Evolutionary conservation across 1,284 basidiomycete species (phyloP).

Genomic region (Cerrena zonata): DNA sequence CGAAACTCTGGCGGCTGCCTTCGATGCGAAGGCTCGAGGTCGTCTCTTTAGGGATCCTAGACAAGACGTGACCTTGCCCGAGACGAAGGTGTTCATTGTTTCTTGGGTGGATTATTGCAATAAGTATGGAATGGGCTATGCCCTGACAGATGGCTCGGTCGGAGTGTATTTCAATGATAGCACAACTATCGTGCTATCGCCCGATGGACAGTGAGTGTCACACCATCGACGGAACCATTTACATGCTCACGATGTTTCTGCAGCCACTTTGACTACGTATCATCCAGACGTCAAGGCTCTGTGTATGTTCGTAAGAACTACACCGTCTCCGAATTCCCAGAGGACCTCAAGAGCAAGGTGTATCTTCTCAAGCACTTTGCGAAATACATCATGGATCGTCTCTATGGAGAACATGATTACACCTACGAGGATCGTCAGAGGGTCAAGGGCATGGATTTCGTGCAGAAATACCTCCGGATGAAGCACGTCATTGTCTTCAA

Average conservation of each 20-base stretch:
- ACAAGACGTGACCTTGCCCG: constrained; percentile 44
- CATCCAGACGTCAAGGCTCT: constrained; percentile 55
- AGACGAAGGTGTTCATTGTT: constrained; percentile 85
- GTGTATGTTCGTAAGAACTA: constrained; percentile 66
- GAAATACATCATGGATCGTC: constrained; percentile 82
- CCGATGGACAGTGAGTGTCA: constrained; percentile 71
- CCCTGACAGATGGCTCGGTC: constrained; percentile 88
- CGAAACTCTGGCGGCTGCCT: constrained; percentile 62
- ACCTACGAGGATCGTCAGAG: constrained; percentile 67
- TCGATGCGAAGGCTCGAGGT: constrained; percentile 57
- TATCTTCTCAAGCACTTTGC: constrained; percentile 91
- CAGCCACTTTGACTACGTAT: constrained; percentile 83
- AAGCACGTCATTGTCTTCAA: constrained; percentile 96
- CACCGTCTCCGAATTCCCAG: constrained; percentile 58
- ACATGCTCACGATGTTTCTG: too few species aligned
- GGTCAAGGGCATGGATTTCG: constrained; percentile 84
- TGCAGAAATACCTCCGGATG: constrained; percentile 93
- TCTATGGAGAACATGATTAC: constrained; percentile 79
- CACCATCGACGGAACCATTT: too few species aligned
- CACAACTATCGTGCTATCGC: constrained; percentile 77
- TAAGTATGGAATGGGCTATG: constrained; percentile 98
- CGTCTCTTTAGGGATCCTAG: constrained; percentile 61
- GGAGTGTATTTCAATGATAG: constrained; percentile 96
- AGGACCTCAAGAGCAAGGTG: constrained; percentile 80
- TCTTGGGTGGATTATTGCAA: constrained; percentile 98